Base-by-base conservation (phyloP, 257 asterid genomes). In the Leptodermis oblonga region DNA sequence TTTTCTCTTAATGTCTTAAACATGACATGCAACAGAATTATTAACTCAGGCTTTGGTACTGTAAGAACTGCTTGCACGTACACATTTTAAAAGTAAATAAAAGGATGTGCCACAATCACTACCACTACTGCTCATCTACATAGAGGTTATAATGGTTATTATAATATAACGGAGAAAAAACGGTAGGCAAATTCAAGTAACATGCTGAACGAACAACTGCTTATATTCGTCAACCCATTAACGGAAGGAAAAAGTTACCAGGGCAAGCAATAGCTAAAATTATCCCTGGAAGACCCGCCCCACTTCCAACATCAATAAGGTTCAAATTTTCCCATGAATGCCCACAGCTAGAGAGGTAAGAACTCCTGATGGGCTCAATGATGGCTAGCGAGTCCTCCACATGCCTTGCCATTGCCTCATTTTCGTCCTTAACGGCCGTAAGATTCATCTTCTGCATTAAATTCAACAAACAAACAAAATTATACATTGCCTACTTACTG, bases 231-330 rank as follows among this genome's bases (percentile, higher is more conserved):
- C 7, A 49, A 22, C 46, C 28, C 23, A 7, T 8, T 17, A 34
- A 18, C 20, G 37, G 30, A 60, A 18, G 34, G 17, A 10, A 55
- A 17, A 1, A 26, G 41, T 61, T 82, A 93, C 99, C 85, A 4
- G 97, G 97, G 71, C 84, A 86, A 6, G 97, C 97, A 74, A 88
- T 87, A 37, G 99, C 97, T 66, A 93, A 85, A 73, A 93, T 76
- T 41, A 93, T 14, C 65, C 99, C 97, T 42, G 99, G 97, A 72
- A 93, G 96, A 69, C 99, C 96, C 2, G 97, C 96, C 15, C 99
- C 99, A 45, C 90, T 90, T 64, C 99, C 99, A 60, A 93, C 96
- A 82, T 93, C 99, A 52, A 93, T 82, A 69, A 90, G 83, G 33
- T 80, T 81, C 83, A 93, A 74, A 72, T 80, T 73, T 43, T 93